These are phyloP conservation scores for Sanghuangporus sanghuang DNA, from an alignment of 1,284 basidiomycete species.

Conservation along the genomic window DNA sequence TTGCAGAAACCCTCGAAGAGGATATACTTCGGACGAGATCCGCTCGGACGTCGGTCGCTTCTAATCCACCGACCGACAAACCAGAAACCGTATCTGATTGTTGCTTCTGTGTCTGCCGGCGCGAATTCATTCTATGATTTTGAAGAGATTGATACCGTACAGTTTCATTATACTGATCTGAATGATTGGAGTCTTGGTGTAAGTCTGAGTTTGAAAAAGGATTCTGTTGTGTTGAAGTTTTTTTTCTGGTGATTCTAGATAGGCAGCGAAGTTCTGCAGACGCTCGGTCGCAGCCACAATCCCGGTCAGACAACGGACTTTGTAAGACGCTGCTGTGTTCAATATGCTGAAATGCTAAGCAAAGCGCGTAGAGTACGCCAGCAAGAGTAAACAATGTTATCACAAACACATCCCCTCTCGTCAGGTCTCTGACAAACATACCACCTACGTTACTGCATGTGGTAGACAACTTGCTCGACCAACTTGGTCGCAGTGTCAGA, in stretches of 20 bases:
- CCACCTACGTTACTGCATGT: conserved; percentile 40
- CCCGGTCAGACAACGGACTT: background rate
- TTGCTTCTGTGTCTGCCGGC: conserved; percentile 65
- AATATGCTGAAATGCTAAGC: background rate
- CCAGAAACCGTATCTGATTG: conserved; percentile 46
- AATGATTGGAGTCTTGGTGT: background rate
- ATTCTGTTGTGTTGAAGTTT: background rate
- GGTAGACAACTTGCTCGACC: conserved; percentile 47
- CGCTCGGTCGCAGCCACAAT: background rate
- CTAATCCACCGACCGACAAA: conserved; percentile 57
- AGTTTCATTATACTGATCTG: conserved; percentile 38
- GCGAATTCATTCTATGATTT: conserved; percentile 37
- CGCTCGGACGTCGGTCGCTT: conserved; percentile 87
- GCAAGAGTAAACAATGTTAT: conserved; percentile 42
- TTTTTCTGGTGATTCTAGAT: background rate
- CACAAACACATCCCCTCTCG: conserved; percentile 34
- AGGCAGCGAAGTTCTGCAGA: background rate
- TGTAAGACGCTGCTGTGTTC: background rate
- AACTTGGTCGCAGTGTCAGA: conserved; percentile 56
- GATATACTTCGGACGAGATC: conserved; percentile 83
- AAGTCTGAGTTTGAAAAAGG: background rate
- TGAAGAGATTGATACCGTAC: conserved; percentile 59
- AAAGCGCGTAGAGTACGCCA: conserved; percentile 36
- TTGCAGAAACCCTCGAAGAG: conserved; percentile 39
- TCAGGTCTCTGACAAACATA: conserved; percentile 36